A percentile compares a stretch with the other conserved stretches of the same genome.
phyloP scores from a whole-genome alignment of 2,329 filamentous ascomycete genomes.

The Lasiodiplodia sp. region DNA sequence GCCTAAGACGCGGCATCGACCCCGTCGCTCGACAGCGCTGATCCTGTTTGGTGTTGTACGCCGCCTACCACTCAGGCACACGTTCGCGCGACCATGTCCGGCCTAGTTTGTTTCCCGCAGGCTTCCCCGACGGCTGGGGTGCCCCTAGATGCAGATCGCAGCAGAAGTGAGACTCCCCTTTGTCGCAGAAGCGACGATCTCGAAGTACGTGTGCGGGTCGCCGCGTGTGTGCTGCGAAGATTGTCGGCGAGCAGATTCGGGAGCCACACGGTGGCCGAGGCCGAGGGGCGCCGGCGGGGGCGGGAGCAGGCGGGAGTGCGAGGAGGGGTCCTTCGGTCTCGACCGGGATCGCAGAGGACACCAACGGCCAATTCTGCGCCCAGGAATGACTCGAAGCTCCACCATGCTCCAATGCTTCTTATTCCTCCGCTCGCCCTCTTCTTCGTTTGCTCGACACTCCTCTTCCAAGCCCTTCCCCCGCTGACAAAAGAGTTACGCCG shows the following conservation, averaged over 20 bases:
- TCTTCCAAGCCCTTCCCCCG: not conserved
- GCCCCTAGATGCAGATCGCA: not conserved
- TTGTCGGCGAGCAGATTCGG: not conserved
- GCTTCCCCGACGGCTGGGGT: not conserved
- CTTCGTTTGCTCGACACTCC: not conserved
- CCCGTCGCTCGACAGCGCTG: not conserved
- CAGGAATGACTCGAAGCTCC: slow-evolving; percentile 12
- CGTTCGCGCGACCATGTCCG: not conserved
- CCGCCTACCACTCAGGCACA: not conserved
- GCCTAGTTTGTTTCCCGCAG: not conserved
- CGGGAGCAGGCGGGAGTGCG: slow-evolving; percentile 8
- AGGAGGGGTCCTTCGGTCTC: slow-evolving; percentile 14
- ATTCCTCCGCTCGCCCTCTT: not conserved
- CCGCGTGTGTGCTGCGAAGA: not conserved
- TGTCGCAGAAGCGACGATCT: not conserved
- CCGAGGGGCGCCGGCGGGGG: slow-evolving; percentile 5
- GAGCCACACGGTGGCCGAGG: slow-evolving; percentile 9
- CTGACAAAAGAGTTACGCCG: slow-evolving; percentile 17
- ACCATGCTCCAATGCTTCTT: slow-evolving; percentile 13
- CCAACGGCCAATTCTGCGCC: slow-evolving; percentile 4
- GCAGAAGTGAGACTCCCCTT: not conserved
- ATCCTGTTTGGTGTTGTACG: not conserved
- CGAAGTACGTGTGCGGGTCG: not conserved
- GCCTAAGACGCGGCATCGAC: not conserved
- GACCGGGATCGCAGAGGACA: slow-evolving; percentile 11